Evolutionary conservation across 1,284 basidiomycete genomes (phyloP).

Genomic region (Pascua sp.): DNA sequence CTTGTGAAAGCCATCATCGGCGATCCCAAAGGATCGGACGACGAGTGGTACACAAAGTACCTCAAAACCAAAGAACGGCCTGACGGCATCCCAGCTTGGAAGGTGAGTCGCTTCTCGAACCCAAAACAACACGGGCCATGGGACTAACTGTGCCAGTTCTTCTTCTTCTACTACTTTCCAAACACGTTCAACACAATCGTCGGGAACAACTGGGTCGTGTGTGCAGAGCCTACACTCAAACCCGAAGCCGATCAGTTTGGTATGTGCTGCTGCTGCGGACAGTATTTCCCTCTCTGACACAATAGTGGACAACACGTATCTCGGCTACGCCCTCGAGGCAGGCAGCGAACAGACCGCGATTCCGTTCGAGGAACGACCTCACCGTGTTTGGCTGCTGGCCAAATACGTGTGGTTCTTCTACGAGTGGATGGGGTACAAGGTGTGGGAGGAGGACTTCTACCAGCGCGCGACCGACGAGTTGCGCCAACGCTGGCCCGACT

Average conservation of each 20-base stretch:
- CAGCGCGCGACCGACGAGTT: constrained; percentile 16
- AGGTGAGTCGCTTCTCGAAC: constrained; percentile 24
- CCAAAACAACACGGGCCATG: not conserved
- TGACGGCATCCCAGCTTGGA: constrained; percentile 28
- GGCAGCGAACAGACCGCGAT: not conserved
- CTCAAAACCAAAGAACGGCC: constrained; percentile 10
- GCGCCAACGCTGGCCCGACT: constrained; percentile 18
- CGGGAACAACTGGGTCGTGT: constrained; percentile 19
- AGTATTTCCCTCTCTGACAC: not conserved
- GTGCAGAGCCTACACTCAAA: constrained; percentile 5
- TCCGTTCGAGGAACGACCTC: constrained; percentile 10
- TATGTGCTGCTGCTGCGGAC: not conserved
- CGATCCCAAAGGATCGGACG: not conserved
- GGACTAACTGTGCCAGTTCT: constrained; percentile 14
- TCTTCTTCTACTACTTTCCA: constrained; percentile 24
- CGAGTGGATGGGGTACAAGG: constrained; percentile 2
- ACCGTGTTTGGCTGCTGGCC: constrained; percentile 22
- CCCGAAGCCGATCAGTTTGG: not conserved
- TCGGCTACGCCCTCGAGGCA: constrained; percentile 13
- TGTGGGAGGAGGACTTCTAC: not conserved
- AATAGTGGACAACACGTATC: not conserved
- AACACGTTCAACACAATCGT: constrained; percentile 14
- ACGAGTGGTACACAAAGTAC: not conserved
- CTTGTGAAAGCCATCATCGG: constrained; percentile 21
- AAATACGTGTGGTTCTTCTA: constrained; percentile 23